A percentile compares a stretch with the other conserved stretches of the same genome.
These are phyloP conservation scores for Oemleria cerasiformis DNA, from an alignment of 306 rosid species.

Conservation along the genomic window DNA sequence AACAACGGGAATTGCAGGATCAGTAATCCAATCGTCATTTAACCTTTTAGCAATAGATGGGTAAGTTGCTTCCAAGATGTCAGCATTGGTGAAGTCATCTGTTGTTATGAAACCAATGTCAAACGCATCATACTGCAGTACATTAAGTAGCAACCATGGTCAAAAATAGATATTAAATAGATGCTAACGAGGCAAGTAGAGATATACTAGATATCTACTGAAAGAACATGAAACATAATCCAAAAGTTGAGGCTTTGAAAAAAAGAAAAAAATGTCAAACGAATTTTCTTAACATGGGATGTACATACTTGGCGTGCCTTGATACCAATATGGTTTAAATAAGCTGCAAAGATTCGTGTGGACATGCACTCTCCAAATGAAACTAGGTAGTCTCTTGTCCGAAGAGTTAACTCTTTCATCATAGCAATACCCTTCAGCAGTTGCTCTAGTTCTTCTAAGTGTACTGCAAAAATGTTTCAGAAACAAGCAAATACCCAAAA, in stretches of 20 bases:
- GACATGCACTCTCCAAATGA: conserved; percentile 82
- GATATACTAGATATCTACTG: neutral
- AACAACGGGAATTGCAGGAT: conserved; percentile 65
- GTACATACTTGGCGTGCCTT: conserved; percentile 62
- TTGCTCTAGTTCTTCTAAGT: conserved; percentile 60
- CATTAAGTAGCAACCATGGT: conserved; percentile 11
- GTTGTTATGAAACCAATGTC: conserved; percentile 69
- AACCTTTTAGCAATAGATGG: conserved; percentile 61
- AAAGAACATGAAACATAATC: neutral
- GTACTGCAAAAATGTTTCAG: conserved; percentile 32
- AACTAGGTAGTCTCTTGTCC: conserved; percentile 53
- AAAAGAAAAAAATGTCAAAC: neutral
- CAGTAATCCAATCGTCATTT: conserved; percentile 50
- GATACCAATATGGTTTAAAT: conserved; percentile 51
- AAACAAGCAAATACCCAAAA: neutral
- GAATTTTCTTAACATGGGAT: neutral
- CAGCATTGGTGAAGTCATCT: conserved; percentile 75
- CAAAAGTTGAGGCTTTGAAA: neutral
- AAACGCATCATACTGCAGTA: conserved; percentile 74
- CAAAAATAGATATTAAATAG: neutral
- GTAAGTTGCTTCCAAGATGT: conserved; percentile 69
- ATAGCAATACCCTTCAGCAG: conserved; percentile 67
- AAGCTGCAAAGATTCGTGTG: conserved; percentile 67
- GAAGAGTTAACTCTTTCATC: conserved; percentile 66
- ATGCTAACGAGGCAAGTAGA: neutral